Evolutionary conservation across 148 eudicot species (phyloP).

Genomic region (Nyssa sinensis): DNA sequence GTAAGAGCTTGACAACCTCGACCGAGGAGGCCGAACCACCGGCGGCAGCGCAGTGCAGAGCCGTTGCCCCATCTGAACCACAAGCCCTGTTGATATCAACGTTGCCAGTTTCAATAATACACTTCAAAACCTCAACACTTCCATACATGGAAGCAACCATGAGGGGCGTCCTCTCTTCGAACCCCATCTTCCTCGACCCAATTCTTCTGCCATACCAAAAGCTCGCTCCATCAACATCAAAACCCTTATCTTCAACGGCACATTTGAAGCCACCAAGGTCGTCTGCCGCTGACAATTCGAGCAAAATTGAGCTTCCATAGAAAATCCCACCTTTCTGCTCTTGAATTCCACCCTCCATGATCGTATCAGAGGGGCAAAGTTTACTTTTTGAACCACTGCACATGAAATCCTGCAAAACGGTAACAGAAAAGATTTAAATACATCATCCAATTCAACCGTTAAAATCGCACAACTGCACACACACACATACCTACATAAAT

Average conservation of each 20-base stretch:
- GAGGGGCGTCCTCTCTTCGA: conserved; percentile 77
- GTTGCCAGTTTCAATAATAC: conserved; percentile 36
- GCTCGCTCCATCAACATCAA: conserved; percentile 37
- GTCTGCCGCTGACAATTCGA: conserved; percentile 72
- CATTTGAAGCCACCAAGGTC: conserved; percentile 46
- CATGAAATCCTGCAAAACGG: conserved; percentile 30
- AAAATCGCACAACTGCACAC: neutral
- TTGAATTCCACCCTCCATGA: conserved; percentile 34
- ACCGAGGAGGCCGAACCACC: conserved; percentile 53
- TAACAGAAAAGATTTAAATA: neutral
- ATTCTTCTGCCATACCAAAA: conserved; percentile 73
- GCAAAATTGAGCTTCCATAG: conserved; percentile 39
- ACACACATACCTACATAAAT: neutral
- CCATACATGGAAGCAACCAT: conserved; percentile 80
- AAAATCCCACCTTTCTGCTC: conserved; percentile 17
- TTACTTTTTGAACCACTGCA: conserved; percentile 37
- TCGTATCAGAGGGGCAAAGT: conserved; percentile 23
- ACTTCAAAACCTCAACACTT: conserved; percentile 47
- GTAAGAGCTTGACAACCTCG: conserved; percentile 40
- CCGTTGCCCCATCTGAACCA: conserved; percentile 72
- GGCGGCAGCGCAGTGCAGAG: conserved; percentile 84
- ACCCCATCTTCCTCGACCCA: conserved; percentile 70
- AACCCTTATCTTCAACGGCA: conserved; percentile 52
- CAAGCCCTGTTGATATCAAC: conserved; percentile 57
- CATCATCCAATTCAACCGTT: neutral